Conservation (phyloP, 148 eudicot genomes). For the Chenopodium quinoa region DNA sequence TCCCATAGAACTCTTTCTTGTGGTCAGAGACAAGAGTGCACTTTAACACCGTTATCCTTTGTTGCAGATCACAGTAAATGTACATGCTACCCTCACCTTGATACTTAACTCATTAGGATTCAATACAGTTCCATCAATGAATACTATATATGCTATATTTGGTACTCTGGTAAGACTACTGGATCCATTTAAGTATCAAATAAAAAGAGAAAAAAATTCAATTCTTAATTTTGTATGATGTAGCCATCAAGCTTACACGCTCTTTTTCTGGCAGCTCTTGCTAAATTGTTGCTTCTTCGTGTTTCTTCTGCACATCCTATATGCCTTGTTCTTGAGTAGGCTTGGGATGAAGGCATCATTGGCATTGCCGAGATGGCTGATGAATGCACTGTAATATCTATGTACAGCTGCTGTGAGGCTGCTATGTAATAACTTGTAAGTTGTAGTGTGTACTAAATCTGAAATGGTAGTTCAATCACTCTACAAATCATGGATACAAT, state of each 20-base stretch:
- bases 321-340: constrained; percentile 67
- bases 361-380: constrained; percentile 70
- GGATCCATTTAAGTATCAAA: background rate
- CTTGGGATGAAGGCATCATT: constrained; percentile 75
- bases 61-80: constrained; percentile 73
- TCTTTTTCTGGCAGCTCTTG: constrained; percentile 53
- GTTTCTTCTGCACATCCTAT: constrained; percentile 79
- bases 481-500: background rate
- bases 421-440: background rate
- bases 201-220: background rate
- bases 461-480: constrained; percentile 3
- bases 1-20: background rate
- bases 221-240: background rate
- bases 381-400: constrained; percentile 45
- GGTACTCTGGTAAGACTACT: constrained; percentile 62
- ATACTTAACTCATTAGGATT: constrained; percentile 63
- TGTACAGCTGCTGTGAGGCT: background rate
- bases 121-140: constrained; percentile 72
- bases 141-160: constrained; percentile 62
- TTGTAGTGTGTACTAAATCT: background rate
- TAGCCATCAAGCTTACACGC: background rate
- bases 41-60: background rate
- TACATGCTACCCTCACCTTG: constrained; percentile 70
- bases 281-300: constrained; percentile 74
- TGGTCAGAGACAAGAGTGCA: background rate